Evolutionary conservation across 2,329 filamentous ascomycete genomes (phyloP).

Genomic region (Pseudogymnoascus sp.): DNA sequence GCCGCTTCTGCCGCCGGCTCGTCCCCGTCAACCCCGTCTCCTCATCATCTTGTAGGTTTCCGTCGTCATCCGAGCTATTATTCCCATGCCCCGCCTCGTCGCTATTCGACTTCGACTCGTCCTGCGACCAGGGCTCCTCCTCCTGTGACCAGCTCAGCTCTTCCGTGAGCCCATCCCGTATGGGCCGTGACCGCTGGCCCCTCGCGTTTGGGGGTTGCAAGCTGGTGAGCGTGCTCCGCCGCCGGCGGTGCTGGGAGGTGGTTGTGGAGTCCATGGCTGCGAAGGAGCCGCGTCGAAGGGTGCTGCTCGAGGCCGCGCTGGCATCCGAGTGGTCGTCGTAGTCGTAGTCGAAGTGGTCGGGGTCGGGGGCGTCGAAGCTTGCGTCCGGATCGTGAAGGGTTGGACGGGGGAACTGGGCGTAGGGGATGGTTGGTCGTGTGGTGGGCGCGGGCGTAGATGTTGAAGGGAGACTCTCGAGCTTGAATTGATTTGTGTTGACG

Average conservation of each 20-base stretch:
- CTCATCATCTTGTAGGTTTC: constrained; percentile 65
- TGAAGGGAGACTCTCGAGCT: constrained; percentile 1
- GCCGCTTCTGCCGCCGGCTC: constrained; percentile 60
- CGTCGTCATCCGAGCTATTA: constrained; percentile 59
- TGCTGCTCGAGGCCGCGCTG: background rate
- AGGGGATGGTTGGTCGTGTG: background rate
- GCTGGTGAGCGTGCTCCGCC: background rate
- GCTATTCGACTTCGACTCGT: constrained; percentile 25
- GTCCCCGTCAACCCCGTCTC: constrained; percentile 76
- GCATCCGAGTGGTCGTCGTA: constrained; percentile 1
- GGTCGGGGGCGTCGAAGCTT: background rate
- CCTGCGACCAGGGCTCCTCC: constrained; percentile 18
- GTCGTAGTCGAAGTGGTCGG: background rate
- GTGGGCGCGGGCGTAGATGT: background rate
- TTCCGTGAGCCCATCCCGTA: background rate
- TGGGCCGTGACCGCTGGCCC: background rate
- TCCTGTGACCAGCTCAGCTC: constrained; percentile 9
- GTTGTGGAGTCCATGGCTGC: background rate
- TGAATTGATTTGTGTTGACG: constrained; percentile 6
- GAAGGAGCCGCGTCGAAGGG: background rate
- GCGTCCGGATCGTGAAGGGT: constrained; percentile 1
- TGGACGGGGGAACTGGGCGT: constrained; percentile 5
- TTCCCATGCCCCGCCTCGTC: constrained; percentile 51
- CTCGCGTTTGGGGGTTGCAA: background rate
- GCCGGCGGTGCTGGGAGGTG: background rate